Base-by-base conservation (phyloP, 192 early-diverging fungal genomes). In the Backusella liffmaniae region DNA sequence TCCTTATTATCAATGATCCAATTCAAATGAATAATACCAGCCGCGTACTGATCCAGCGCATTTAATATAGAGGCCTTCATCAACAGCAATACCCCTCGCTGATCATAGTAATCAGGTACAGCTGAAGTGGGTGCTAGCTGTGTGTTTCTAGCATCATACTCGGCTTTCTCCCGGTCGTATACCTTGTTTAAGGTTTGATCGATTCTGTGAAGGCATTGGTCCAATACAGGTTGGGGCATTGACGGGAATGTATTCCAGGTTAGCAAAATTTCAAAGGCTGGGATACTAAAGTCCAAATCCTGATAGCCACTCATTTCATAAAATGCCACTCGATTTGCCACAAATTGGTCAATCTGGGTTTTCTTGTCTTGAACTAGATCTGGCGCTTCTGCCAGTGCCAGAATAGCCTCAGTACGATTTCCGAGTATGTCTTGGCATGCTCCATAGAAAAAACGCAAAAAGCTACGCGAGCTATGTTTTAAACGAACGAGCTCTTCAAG, bases 381-480 rank as follows among this genome's bases (percentile, higher is more conserved):
- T 21, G 83, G 77, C 23, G 86, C 84, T 34, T 80, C 69, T 12
- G 82, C 82, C 69, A 91, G 94, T 69, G 91, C 88, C 16, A 88
- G 62, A 16, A 95, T 88, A 0, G 94, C 94, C 73, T 94, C 92
- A n/a, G 87, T 87, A n/a, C 88, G 91, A 41, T 92, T 87, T 4
- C 93, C 93, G 4, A 84, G 76, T 42, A 86, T 86, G 35, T 86
- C 86, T 30, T 85, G 37, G 30, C 82, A 81, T 2, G 85, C 80
- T 0, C 84, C 88, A 36, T 83, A 79, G 67, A 86, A 84, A 53
- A 85, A 89, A 4, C 79, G 76, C 59, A 85, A 78, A 49, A 89
- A 86, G 1, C 79, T 85, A 16, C 79, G 84, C 1, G 85, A 86
- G 79, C 79, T 82, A 39, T 86, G 83, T 35, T 83, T 80, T 37